Evolutionary conservation across 805 yeast genomes (phyloP), one percentile per base, ranked within the genome.

Genomic region (Saccharomycopsis oosterbeekiorum): DNA sequence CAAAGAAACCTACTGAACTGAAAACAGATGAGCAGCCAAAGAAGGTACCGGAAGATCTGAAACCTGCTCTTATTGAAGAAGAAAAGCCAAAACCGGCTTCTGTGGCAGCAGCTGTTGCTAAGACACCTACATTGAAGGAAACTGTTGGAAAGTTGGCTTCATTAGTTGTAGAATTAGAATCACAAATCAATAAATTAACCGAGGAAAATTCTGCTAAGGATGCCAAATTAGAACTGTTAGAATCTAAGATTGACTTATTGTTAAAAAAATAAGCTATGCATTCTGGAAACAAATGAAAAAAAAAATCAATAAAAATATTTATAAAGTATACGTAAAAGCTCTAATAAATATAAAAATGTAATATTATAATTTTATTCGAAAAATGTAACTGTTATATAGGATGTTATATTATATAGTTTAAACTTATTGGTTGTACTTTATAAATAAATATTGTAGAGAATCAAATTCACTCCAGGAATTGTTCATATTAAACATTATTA

Each of bases 101-200:
- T 14, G 56, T 65, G 3, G 61, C 66, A 17, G 54, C 71, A 19
- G 64, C 68, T 21, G 68, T 73, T 17, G 70, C 75, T 36, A 77
- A 79, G 34, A 82, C 88, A 19, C 40, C 59, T 40, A 87, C 91
- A 0, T 76, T 88, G 63, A 86, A 86, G 68, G 86, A 82, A 10
- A 83, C 90, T 0, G 85, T 88, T 39, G 93, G 86, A 65, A 85
- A 80, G 65, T 75, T 88, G 60, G 82, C 87, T 4, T 62, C 74
- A 1, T 71, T 88, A 40, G 90, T 86, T 21, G 74, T 75, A 2
- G 75, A 78, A 36, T 76, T 88, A 56, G 91, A 88, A 69, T 60
- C 73, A 0, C 81, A 84, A 54, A 80, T 88, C 55, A 68, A 75
- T 11, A 77, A 73, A 60, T 75, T 88, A 62, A 75, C 78, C 9